phyloP scores from a whole-genome alignment of 768 basidiomycete genomes.

The Xerocomellus amylosporus region DNA sequence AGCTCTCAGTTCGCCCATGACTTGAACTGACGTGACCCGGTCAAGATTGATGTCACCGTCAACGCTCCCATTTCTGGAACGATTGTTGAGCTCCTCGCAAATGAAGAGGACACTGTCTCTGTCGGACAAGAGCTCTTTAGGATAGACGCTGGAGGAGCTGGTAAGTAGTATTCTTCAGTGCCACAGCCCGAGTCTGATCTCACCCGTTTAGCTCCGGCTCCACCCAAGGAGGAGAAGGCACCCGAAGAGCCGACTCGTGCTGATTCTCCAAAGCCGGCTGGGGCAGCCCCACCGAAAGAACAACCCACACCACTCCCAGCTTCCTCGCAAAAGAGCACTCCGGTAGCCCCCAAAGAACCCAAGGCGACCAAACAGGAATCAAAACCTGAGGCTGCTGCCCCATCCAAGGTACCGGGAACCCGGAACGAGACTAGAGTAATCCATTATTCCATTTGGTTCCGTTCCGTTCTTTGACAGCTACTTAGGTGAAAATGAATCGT shows the following conservation, averaged over 20 bases:
- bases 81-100: slow-evolving; percentile 81
- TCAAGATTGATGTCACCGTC: slow-evolving; percentile 93
- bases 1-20: neutral
- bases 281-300: slow-evolving; percentile 44
- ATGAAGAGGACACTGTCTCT: slow-evolving; percentile 90
- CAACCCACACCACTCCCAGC: slow-evolving; percentile 46
- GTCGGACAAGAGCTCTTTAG: slow-evolving; percentile 94
- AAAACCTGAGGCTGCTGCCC: slow-evolving; percentile 30
- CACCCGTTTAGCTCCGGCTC: slow-evolving; percentile 26
- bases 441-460: neutral
- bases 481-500: slow-evolving; percentile 94
- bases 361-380: slow-evolving; percentile 37
- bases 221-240: slow-evolving; percentile 24
- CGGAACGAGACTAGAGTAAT: slow-evolving; percentile 84
- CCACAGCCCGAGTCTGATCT: neutral
- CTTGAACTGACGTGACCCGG: slow-evolving; percentile 6
- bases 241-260: slow-evolving; percentile 26
- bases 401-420: slow-evolving; percentile 44
- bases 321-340: slow-evolving; percentile 35
- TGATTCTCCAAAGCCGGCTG: slow-evolving; percentile 35
- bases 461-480: neutral
- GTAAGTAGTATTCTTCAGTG: slow-evolving; percentile 30
- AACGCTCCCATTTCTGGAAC: slow-evolving; percentile 88
- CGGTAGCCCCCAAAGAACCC: slow-evolving; percentile 31
- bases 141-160: slow-evolving; percentile 77